Evolutionary conservation across 2,329 filamentous ascomycete species (phyloP).

Genomic region (Tolypocladium capitatum): DNA sequence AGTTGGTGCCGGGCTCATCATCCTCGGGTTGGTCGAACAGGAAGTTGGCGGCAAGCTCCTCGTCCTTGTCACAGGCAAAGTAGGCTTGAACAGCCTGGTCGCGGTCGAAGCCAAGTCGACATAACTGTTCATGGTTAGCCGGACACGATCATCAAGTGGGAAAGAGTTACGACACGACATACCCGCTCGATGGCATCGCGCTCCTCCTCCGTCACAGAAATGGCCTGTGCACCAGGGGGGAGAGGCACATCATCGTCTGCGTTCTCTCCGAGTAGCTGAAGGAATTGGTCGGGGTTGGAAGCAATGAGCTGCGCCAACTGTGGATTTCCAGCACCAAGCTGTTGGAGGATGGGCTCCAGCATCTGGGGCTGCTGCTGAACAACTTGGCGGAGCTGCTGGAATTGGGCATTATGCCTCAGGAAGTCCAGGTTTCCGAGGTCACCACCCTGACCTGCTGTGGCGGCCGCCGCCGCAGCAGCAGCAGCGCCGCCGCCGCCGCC

Average conservation of each 20-base stretch:
- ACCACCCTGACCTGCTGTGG: slow-evolving; percentile 34
- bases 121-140: slow-evolving; percentile 46
- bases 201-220: slow-evolving; percentile 90
- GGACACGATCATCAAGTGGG: neutral
- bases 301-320: slow-evolving; percentile 87
- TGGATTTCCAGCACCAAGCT: slow-evolving; percentile 89
- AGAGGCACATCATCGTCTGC: slow-evolving; percentile 71
- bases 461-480: slow-evolving; percentile 32
- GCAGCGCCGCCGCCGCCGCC: slow-evolving; percentile 27
- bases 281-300: slow-evolving; percentile 83
- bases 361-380: slow-evolving; percentile 97
- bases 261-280: slow-evolving; percentile 80
- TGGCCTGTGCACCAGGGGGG: slow-evolving; percentile 77
- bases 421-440: slow-evolving; percentile 78
- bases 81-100: slow-evolving; percentile 95
- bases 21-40: slow-evolving; percentile 95
- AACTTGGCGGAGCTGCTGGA: slow-evolving; percentile 92
- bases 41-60: slow-evolving; percentile 95
- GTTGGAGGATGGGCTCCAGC: slow-evolving; percentile 95
- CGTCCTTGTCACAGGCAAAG: slow-evolving; percentile 98
- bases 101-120: slow-evolving; percentile 81
- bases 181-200: slow-evolving; percentile 93
- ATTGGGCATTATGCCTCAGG: slow-evolving; percentile 87
- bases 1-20: slow-evolving; percentile 42
- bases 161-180: slow-evolving; percentile 15